Percentiles rank a stretch among this genome's conserved stretches.
Conservation (phyloP, 768 basidiomycete genomes). For the Tremella yokohamensis region DNA sequence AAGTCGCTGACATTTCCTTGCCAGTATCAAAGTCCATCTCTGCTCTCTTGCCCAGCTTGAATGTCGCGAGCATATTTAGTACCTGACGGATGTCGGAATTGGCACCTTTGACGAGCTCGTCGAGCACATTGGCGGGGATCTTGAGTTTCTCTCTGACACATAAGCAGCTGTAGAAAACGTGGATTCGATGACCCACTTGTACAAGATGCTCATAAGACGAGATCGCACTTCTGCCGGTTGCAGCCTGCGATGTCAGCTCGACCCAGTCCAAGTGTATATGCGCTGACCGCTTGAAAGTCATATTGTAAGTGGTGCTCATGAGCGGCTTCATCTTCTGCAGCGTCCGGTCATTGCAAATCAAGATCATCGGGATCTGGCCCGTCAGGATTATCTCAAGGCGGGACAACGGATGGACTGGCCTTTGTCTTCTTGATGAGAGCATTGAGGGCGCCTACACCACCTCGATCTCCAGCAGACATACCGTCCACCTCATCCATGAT, state of each 20-base stretch:
- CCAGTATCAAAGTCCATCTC: conserved; percentile 88
- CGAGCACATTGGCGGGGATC: conserved; percentile 82
- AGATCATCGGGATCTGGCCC: conserved; percentile 90
- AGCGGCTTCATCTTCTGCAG: conserved; percentile 92
- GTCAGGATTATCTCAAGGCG: background rate
- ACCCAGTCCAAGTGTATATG: conserved; percentile 1
- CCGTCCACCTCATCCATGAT: conserved; percentile 99
- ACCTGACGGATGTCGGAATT: conserved; percentile 95
- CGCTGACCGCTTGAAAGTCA: conserved; percentile 72
- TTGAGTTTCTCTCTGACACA: conserved; percentile 81
- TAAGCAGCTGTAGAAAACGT: background rate
- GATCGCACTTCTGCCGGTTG: conserved; percentile 72
- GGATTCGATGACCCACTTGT: conserved; percentile 64
- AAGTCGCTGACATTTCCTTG: conserved; percentile 76
- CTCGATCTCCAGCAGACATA: conserved; percentile 96
- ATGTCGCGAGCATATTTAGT: conserved; percentile 96
- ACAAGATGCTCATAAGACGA: conserved; percentile 78
- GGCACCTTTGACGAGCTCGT: conserved; percentile 80
- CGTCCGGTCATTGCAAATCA: conserved; percentile 86
- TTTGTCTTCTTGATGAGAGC: conserved; percentile 88
- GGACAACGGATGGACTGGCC: conserved; percentile 52
- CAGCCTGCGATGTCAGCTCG: conserved; percentile 59
- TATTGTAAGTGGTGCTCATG: conserved; percentile 63
- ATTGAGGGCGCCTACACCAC: conserved; percentile 90
- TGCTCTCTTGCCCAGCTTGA: conserved; percentile 67